Conservation (phyloP, 495 filamentous ascomycete genomes). For the Talaromyces borbonicus region DNA sequence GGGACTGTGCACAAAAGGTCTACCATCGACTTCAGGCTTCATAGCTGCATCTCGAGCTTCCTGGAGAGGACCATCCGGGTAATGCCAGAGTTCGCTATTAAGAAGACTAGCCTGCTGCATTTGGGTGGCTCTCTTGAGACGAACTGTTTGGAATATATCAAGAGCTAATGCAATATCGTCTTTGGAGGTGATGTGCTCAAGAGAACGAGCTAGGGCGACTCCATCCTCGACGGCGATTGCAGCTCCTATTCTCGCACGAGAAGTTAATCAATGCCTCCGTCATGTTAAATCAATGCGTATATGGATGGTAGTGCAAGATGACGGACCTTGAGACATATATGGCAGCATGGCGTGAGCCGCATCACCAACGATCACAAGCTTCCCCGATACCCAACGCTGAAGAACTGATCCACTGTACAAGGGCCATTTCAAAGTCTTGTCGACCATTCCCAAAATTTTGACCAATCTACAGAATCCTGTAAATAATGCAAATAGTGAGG, state of each 20-base stretch:
- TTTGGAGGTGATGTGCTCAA: conserved; percentile 12
- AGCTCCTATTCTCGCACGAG: conserved; percentile 30
- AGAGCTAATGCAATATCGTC: conserved; percentile 12
- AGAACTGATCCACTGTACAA: conserved; percentile 23
- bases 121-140: conserved; percentile 16
- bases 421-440: conserved; percentile 31
- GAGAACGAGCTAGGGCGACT: conserved; percentile 17
- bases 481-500: not conserved
- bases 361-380: conserved; percentile 34
- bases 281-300: not conserved
- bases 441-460: conserved; percentile 31
- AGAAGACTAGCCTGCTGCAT: conserved; percentile 30
- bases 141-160: conserved; percentile 19
- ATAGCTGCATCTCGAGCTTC: conserved; percentile 32
- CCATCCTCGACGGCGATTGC: conserved; percentile 38
- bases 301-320: not conserved
- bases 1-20: conserved; percentile 23
- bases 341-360: conserved; percentile 44
- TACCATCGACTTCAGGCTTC: conserved; percentile 16
- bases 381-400: conserved; percentile 21
- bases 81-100: conserved; percentile 34
- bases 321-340: conserved; percentile 34
- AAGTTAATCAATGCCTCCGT: too few relatives aligned
- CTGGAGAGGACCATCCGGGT: conserved; percentile 34
- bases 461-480: conserved; percentile 11